phyloP scores from a whole-genome alignment of 345 rosid genomes.

The Noccaea caerulescens region DNA sequence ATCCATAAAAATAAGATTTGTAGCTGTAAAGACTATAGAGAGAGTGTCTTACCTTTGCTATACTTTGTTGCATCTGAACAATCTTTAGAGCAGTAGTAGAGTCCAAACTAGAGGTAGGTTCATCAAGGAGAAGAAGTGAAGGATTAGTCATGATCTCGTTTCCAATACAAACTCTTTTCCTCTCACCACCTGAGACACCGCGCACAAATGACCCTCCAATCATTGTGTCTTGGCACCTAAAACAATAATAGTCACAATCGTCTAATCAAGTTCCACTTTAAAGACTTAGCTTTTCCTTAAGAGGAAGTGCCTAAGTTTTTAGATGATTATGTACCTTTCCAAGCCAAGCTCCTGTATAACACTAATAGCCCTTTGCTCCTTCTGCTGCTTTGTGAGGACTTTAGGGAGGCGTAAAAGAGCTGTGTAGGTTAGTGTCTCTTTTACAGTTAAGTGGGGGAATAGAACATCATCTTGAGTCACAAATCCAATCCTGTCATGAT shows the following conservation, averaged over 20 bases:
- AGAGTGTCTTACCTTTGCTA: slow-evolving; percentile 66
- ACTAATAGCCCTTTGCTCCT: slow-evolving; percentile 71
- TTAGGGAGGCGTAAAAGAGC: slow-evolving; percentile 79
- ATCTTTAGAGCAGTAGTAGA: slow-evolving; percentile 89
- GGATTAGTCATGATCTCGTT: slow-evolving; percentile 92
- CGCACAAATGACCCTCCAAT: slow-evolving; percentile 93
- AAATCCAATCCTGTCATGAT: slow-evolving; percentile 76
- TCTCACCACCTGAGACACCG: slow-evolving; percentile 94
- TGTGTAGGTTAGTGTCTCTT: slow-evolving; percentile 87
- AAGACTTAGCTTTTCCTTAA: neutral
- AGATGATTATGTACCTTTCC: slow-evolving; percentile 62
- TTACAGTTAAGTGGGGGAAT: slow-evolving; percentile 92
- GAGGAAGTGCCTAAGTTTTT: neutral
- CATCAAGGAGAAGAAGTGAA: slow-evolving; percentile 89
- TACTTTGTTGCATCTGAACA: slow-evolving; percentile 78
- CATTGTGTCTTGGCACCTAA: slow-evolving; percentile 92
- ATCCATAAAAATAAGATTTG: slow-evolving; percentile 3
- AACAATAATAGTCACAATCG: neutral
- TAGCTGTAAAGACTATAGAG: slow-evolving; percentile 2
- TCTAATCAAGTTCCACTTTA: neutral
- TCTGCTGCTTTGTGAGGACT: slow-evolving; percentile 62
- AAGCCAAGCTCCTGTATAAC: slow-evolving; percentile 84
- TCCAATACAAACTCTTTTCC: slow-evolving; percentile 89
- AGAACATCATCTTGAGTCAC: slow-evolving; percentile 95
- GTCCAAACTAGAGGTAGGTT: slow-evolving; percentile 94